phyloP scores from a whole-genome alignment of 192 early-diverging fungal species.

The Coemansia sp. region DNA sequence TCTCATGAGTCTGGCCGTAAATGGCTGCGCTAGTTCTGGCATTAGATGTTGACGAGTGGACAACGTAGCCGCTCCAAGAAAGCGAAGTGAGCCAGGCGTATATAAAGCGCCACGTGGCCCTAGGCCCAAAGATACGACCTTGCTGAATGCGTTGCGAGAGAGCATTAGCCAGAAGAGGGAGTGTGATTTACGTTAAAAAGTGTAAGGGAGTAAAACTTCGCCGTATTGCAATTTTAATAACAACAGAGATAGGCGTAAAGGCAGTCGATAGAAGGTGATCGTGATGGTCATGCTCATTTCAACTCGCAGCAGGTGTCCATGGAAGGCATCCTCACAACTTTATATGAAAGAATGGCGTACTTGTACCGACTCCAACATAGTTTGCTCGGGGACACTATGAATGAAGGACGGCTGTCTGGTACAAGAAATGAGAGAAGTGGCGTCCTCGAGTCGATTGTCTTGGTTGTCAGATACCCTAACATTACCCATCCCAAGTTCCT shows the following conservation, averaged over 20 bases:
- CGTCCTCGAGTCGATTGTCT: too few species aligned
- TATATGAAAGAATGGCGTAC: too few species aligned
- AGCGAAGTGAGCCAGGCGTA: not conserved
- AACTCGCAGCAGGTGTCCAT: too few species aligned
- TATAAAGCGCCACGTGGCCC: not conserved
- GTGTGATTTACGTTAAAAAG: not conserved
- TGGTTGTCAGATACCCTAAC: too few species aligned
- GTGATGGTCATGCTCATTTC: too few species aligned
- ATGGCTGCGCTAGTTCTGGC: not conserved
- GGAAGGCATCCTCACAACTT: too few species aligned
- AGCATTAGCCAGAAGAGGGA: not conserved
- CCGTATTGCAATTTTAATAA: not conserved
- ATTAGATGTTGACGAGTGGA: conserved; percentile 1
- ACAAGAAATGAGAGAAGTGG: too few species aligned
- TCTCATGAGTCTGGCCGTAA: not conserved
- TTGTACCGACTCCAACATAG: too few species aligned
- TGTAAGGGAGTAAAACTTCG: not conserved
- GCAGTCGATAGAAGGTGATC: too few species aligned
- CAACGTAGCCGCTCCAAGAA: not conserved
- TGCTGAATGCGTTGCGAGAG: not conserved
- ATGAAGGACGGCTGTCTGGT: too few species aligned
- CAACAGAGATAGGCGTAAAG: not conserved
- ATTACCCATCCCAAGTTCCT: too few species aligned
- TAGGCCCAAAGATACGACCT: not conserved
- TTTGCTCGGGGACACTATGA: too few species aligned